Base-by-base conservation (phyloP, 2,329 filamentous ascomycete species). In the Nothopassalora personata region DNA sequence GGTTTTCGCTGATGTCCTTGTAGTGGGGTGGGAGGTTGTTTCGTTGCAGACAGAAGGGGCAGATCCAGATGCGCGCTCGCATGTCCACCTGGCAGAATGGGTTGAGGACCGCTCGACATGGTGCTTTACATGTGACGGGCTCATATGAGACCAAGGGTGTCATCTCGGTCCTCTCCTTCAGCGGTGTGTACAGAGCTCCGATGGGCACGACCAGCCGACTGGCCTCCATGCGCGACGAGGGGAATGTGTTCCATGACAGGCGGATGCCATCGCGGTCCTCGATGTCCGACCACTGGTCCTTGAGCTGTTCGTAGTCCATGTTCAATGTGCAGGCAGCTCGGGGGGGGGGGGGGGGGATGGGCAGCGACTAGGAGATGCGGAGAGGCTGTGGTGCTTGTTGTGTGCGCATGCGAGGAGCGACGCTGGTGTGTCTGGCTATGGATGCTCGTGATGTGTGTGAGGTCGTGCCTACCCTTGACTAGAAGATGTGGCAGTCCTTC, bases 211-310 rank as follows among this genome's bases (percentile, higher is more conserved):
- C 70, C 56, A 72, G 68, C 31, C 71, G 66, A 63, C 68, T 71
- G 60, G 70, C 71, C 58, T 72, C 92, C 91, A 99, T 97, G 74
- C 94, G 91, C 72, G 93, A 93, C 80, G 92, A 97, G 53, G 94
- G 94, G 72, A 99, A 96, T 62, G 95, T 95, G 75, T 99, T 99
- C 94, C 94, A 99, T 78, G 93, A 97, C 66, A 99, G 83, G 64
- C 94, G 87, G 71, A 97, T 86, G 62, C 94, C 94, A 85, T 99
- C 94, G 68, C 90, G 87, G 72, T 99, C 94, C 80, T 99, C 94
- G 60, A 96, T 87, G 75, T 97, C 91, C 71, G 88, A 91, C 92
- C 92, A 97, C 79, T 93, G 89, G 77, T 97, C 92, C 79, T 97
- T 97, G 67, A 96, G 80, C 67, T 86, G 83, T 76, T 97, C 92